phyloP scores from a whole-genome alignment of 2,329 filamentous ascomycete genomes.

The Ascochyta fabae region DNA sequence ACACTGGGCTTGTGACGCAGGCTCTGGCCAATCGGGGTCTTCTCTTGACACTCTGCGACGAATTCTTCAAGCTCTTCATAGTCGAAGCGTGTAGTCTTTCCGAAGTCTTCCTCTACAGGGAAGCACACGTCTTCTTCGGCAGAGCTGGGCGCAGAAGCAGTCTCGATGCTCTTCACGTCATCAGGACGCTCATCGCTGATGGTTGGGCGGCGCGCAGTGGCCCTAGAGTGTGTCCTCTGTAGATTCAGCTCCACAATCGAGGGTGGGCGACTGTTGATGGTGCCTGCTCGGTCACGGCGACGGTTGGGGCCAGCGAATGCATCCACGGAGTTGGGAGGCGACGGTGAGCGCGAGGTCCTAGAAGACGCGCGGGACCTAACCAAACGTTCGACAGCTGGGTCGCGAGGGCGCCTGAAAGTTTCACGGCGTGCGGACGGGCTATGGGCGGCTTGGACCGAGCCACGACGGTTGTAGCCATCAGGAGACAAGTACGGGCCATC shows the following conservation, averaged over 20 bases:
- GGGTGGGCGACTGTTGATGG: conserved; percentile 63
- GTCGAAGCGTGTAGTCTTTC: conserved; percentile 82
- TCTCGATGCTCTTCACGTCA: conserved; percentile 65
- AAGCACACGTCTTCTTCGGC: conserved; percentile 91
- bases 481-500: conserved; percentile 55
- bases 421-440: conserved; percentile 51
- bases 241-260: conserved; percentile 65
- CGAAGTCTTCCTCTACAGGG: conserved; percentile 72
- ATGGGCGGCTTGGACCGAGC: conserved; percentile 45
- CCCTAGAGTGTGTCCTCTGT: conserved; percentile 73
- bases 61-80: conserved; percentile 96
- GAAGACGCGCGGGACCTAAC: conserved; percentile 57
- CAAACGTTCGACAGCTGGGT: conserved; percentile 41
- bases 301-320: conserved; percentile 92
- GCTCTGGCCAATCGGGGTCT: conserved; percentile 54
- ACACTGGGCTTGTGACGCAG: conserved; percentile 48
- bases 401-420: conserved; percentile 52
- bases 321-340: conserved; percentile 95
- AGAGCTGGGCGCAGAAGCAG: conserved; percentile 69
- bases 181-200: conserved; percentile 66
- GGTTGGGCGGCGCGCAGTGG: conserved; percentile 67
- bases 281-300: conserved; percentile 77
- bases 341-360: conserved; percentile 70
- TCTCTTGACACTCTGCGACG: conserved; percentile 65
- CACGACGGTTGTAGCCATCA: conserved; percentile 57